Percentiles rank a stretch among this genome's conserved stretches.
phyloP scores from a whole-genome alignment of 192 early-diverging fungal genomes.

The Podila epigama region DNA sequence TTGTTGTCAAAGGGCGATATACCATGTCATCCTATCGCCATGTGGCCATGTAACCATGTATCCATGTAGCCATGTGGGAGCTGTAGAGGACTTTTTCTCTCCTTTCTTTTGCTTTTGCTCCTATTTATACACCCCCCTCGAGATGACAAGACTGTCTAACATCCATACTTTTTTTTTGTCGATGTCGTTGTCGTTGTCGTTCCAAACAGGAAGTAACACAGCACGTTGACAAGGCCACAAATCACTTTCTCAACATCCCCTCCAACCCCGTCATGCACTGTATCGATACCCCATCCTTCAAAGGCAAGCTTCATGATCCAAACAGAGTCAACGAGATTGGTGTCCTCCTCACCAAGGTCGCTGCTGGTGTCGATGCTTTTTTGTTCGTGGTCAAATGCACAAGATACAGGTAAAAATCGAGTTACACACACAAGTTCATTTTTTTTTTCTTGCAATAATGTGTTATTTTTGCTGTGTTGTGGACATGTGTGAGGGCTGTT shows the following conservation, averaged over 20 bases:
- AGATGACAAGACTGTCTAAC: too few relatives aligned
- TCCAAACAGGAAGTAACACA: conserved; percentile 54
- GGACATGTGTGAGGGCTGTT: neutral
- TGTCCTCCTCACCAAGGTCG: conserved; percentile 31
- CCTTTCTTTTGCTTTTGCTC: neutral
- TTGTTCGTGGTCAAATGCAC: conserved; percentile 50
- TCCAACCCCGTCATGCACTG: conserved; percentile 49
- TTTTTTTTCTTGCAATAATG: neutral
- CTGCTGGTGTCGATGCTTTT: conserved; percentile 51
- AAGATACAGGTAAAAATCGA: conserved; percentile 39
- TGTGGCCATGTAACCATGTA: too few relatives aligned
- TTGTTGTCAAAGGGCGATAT: too few relatives aligned
- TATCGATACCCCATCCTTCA: conserved; percentile 53
- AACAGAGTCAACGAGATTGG: conserved; percentile 35
- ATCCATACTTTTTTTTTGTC: too few relatives aligned
- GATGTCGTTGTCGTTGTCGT: too few relatives aligned
- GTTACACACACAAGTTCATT: neutral
- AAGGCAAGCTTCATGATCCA: conserved; percentile 48
- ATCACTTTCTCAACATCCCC: conserved; percentile 45
- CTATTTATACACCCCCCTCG: too few relatives aligned
- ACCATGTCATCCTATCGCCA: too few relatives aligned
- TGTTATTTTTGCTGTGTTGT: neutral
- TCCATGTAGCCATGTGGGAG: too few relatives aligned
- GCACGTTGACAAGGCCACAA: conserved; percentile 40
- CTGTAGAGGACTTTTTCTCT: neutral